Evolutionary conservation across 371 early-diverging fungal species (phyloP), one percentile per base, ranked within the genome.

Genomic region (Mortierella sp.): DNA sequence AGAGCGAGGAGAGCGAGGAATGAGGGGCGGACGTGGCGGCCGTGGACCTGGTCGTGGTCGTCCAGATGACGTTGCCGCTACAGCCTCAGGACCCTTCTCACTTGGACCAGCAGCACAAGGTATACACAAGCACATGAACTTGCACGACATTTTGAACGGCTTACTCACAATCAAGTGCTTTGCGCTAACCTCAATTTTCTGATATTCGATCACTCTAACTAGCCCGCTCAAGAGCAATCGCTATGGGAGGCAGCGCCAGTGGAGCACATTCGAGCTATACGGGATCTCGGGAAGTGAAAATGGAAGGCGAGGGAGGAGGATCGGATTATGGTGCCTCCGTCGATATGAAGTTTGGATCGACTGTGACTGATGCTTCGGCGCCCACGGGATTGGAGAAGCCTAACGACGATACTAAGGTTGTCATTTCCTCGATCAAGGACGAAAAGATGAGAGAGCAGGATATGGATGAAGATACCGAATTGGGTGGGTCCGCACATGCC

Each of bases 51-150:
- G 90, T 24, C 75, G 90, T 27, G 88, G 90, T 43, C 76, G 79
- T 21, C 73, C 75, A 18, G 87, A 79, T 8, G 91, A 90, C 16
- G 89, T 88, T 46, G 84, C 88, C 58, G 77, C 87, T 24, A 90
- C 90, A 11, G 94, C 94, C 16, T 93, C 93, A 7, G 94, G 94
- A 81, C 91, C 93, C 49, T 94, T 94, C 78, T 92, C 94, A 12
- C 85, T 94, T 3, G 94, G 94, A 70, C 94, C 94, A 12, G 91
- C 94, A 4, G 89, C 89, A 32, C 38, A 70, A 21, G 80, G 84
- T 81, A 68, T 16, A 41, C 5, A 12, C 18, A 41, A 2, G 24
- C 0, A 21, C 41, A 24, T n/a, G 27, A n/a, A 24, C 41, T 38
- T 68, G 24, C 24, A 10, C 1, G 18, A 18, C 18, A 32, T 60